Base-by-base conservation (phyloP, 2,329 filamentous ascomycete genomes). In the Colletotrichum nymphaeae region DNA sequence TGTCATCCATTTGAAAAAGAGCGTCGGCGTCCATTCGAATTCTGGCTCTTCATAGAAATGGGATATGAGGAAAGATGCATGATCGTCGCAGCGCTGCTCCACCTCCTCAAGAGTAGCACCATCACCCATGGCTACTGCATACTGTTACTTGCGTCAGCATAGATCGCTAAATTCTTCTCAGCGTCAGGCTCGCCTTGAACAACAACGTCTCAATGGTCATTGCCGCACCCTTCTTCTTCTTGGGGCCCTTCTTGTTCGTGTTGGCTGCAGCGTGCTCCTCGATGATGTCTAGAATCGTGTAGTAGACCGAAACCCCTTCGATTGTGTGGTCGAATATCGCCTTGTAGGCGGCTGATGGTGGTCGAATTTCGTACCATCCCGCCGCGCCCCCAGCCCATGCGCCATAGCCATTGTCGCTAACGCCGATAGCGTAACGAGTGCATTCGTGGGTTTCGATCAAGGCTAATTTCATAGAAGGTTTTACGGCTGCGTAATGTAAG, bases 301-400 rank as follows among this genome's bases (percentile, higher is more conserved):
- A 93, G 76, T 94, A 89, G 24, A 94, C 82, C 9, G 86, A 85
- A 14, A 93, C 88, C 1, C 90, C 92, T 78, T 93, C 87, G 64
- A 88, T 86, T 86, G 93, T 93, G 60, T 87, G 84, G 35, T 87
- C 81, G 80, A 89, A 92, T 32, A 90, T 89, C 6, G 81, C 77
- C 63, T 83, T 82, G 79, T 94, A 95, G 2, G 82, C 80, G 11
- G 84, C 78, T n/a, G 88, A 84, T 1, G 93, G 92, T 37, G 84
- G 84, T 35, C 69, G 32, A 55, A 95, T 87, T 78, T 92, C 89
- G 78, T 90, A 94, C 92, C 92, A 94, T 57, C 92, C 93, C 14
- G 91, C 88, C 67, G 85, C 80, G 49, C 91, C 91, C 35, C 87
- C 85, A 1, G 92, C 90, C 93, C 93, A 95, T 35, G 93, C 84